Evolutionary conservation across 2,329 filamentous ascomycete genomes (phyloP), one percentile per base, ranked within the genome.

Genomic region (Penicillium sp.): DNA sequence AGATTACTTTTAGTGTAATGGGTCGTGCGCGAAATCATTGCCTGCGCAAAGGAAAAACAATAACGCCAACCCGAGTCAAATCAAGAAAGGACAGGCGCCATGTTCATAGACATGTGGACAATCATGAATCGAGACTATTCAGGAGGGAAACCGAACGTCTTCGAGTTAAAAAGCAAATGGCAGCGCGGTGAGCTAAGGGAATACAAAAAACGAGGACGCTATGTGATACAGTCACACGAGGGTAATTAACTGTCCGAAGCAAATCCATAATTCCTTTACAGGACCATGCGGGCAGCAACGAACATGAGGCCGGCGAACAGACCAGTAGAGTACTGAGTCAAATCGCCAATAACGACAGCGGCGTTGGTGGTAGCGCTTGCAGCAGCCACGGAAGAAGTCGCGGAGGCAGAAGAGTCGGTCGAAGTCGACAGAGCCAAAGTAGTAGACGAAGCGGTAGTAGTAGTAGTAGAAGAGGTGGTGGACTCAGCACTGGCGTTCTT

Each of bases 251-350:
- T 32, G 18, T 18, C 47, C 13, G 39, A 55, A 36, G 39, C 44
- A 34, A 13, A 47, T 39, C n/a, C 30, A 26, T 13, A 26, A 19
- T 35, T 47, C 55, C 43, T 59, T 68, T 82, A 87, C 69, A 87
- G 70, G 58, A 83, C 74, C 58, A 85, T 68, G 59, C 82, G 82
- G 65, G 86, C 82, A 51, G 82, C 71, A 47, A 80, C 78, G 53
- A 83, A 72, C 58, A 85, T 70, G 64, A 79, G 79, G 56, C 78
- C 78, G 45, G 78, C 79, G 51, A 85, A 68, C 38, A 77, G 65
- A 50, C 77, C 76, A 50, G 80, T 80, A 47, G 81, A 79, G 66
- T 81, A 81, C 59, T 79, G 75, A 3, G 53, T 64, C 77, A 75
- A 46, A 71, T 74, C 61, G 77, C 63, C 61, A 68, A 70, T 59